These are phyloP conservation scores for Pueraria montana DNA, from an alignment of 306 rosid species.

Conservation along the genomic window DNA sequence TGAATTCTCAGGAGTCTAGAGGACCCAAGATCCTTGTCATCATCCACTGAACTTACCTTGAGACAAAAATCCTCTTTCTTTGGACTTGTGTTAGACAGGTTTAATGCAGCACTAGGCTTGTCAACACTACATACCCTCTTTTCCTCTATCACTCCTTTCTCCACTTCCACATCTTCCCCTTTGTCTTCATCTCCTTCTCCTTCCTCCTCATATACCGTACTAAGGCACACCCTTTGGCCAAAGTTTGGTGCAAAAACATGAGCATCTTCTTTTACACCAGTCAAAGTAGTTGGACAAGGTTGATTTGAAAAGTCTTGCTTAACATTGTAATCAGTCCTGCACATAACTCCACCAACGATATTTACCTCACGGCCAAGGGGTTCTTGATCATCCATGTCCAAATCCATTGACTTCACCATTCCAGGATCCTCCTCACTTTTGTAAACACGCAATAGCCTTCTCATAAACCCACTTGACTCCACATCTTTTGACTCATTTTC, in stretches of 20 bases:
- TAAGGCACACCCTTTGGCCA: constrained; percentile 68
- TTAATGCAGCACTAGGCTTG: constrained; percentile 43
- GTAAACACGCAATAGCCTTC: constrained; percentile 75
- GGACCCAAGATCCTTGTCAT: constrained; percentile 58
- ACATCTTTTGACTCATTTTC: constrained; percentile 59
- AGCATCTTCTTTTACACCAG: constrained; percentile 52
- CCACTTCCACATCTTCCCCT: constrained; percentile 71
- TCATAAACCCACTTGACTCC: constrained; percentile 75
- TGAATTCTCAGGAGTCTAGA: constrained; percentile 73
- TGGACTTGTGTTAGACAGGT: constrained; percentile 48
- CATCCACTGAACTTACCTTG: constrained; percentile 60
- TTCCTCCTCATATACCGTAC: constrained; percentile 91
- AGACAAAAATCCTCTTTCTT: constrained; percentile 54
- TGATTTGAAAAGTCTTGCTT: constrained; percentile 54
- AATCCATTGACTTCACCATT: constrained; percentile 97
- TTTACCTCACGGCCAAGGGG: constrained; percentile 65
- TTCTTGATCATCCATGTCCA: constrained; percentile 97
- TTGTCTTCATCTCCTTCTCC: constrained; percentile 69
- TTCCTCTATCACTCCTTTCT: constrained; percentile 92
- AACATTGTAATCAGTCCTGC: constrained; percentile 50
- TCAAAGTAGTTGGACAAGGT: constrained; percentile 46
- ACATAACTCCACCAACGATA: constrained; percentile 57
- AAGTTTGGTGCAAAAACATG: constrained; percentile 58
- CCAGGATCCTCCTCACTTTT: constrained; percentile 76
- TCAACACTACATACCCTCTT: constrained; percentile 76